Base-by-base conservation (phyloP, 768 basidiomycete species). In the Cyathus striatus region DNA sequence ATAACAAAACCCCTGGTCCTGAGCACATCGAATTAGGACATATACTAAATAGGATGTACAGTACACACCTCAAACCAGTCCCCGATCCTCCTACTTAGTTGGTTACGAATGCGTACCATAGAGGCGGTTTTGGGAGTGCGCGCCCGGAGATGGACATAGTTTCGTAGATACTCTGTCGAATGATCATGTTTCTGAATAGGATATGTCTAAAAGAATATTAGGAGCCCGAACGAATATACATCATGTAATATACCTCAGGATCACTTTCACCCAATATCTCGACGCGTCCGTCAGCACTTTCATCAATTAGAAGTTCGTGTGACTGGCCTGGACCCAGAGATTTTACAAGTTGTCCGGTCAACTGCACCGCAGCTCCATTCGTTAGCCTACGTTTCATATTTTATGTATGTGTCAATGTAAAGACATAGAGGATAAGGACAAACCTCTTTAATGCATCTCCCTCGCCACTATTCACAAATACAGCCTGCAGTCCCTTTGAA, bases 151-250 rank as follows among this genome's bases (percentile, higher is more conserved):
- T 98, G 93, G 3, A 81, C 79, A 55, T 94, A 74, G 45, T 93
- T 87, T 6, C 95, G 78, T 23, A 96, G 73, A 54, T 90, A 86
- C 47, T 92, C 86, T 2, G 75, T 62, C 2, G 88, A 79, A 9
- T 91, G 73, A 22, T 80, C 62, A 61, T 97, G 83, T 60, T 96
- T 97, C 62, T 94, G 94, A 40, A 96, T 91, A 0, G 92, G 92
- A 61, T 95, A 97, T 36, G 64, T 66, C 92, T 92, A 25, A 23
- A 44, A n/a, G 23, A 23, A 16, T 34, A 42, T n/a, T 32, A 38
- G 30, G 22, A 16, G 22, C 10, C 16, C 38, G 4, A 2, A 26
- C n/a, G 18, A 24, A 18, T 20, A 14, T 33, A 18, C 40, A 41
- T 32, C 22, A 30, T 23, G 37, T 23, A 36, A 47, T 62, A 22